Evolutionary conservation across 2,329 filamentous ascomycete genomes (phyloP).

Genomic region (Mariannaea sp.): DNA sequence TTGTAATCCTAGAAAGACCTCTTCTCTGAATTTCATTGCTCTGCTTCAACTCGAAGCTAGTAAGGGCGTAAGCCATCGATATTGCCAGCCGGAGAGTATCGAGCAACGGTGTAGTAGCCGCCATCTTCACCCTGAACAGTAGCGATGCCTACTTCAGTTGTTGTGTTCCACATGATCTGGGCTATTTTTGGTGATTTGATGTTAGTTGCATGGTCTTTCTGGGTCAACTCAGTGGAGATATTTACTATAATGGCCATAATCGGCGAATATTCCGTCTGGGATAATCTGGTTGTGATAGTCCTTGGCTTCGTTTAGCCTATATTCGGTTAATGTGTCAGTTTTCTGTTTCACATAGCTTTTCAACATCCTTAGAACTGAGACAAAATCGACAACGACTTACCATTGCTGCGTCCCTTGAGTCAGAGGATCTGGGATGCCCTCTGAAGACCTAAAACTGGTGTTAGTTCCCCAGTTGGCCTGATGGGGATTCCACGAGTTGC

Average conservation of each 20-base stretch:
- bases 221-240: rapidly evolving
- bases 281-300: conserved; percentile 29
- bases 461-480: background rate
- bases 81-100: conserved; percentile 43
- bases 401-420: conserved; percentile 23
- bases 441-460: conserved; percentile 12
- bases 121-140: conserved; percentile 36
- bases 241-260: conserved; percentile 40
- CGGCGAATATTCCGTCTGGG: conserved; percentile 29
- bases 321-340: background rate
- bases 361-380: no score
- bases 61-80: conserved; percentile 39
- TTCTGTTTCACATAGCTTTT: rapidly evolving
- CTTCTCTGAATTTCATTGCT: no score
- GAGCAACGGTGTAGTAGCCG: conserved; percentile 41
- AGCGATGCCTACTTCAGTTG: conserved; percentile 42
- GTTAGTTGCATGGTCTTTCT: rapidly evolving
- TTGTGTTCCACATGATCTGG: conserved; percentile 41
- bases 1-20: background rate
- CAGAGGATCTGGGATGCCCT: conserved; percentile 18
- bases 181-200: conserved; percentile 17
- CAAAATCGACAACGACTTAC: conserved; percentile 1
- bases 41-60: conserved; percentile 10
- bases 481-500: background rate
- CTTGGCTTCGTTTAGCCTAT: conserved; percentile 28